Evolutionary conservation across 2,329 filamentous ascomycete species (phyloP), one percentile per base, ranked within the genome.

Genomic region (Fusarium concolor): DNA sequence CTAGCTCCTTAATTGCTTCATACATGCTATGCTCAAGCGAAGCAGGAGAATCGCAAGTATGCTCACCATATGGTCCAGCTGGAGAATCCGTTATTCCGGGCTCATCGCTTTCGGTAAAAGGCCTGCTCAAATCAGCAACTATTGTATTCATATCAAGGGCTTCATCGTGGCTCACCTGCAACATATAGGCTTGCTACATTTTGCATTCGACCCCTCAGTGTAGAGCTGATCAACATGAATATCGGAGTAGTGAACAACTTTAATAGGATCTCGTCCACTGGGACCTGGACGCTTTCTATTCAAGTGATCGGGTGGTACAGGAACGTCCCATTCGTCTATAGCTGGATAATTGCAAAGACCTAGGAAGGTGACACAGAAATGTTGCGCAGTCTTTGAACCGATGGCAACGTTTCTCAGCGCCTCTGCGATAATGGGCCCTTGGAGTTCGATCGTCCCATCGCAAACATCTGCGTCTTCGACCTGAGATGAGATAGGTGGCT

Each of bases 141-240:
- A 31, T 10, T 12, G 9, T 29, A 14, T 20, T n/a, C 12, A 5
- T 6, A 10, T 29, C 8, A 9, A 4, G 22, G 3, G 26, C 14
- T 17, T 4, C 4, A 12, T 26, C 10, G 18, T 10, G 6, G 43
- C 76, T 74, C 58, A 81, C 71, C 86, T 82, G 76, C 87, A 89
- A 75, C 87, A 89, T 56, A 89, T 86, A 2, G 85, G 85, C 72
- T 87, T 87, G 28, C 81, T 81, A 75, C 87, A 89, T 62, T 87
- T 80, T 22, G 83, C 80, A 70, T 81, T 87, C 9, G 85, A 79
- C 0, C 87, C 87, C 3, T 80, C 75, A 24, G 81, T 80, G 72
- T 89, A 89, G 12, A 81, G 78, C 8, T 81, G 82, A 65, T 89
- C 87, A 53, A 89, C 77, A 59, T 89, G 87, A 41, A 87, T 86